Base-by-base conservation (phyloP, 23 red algal genomes). In the Gracilaria gracilis region DNA sequence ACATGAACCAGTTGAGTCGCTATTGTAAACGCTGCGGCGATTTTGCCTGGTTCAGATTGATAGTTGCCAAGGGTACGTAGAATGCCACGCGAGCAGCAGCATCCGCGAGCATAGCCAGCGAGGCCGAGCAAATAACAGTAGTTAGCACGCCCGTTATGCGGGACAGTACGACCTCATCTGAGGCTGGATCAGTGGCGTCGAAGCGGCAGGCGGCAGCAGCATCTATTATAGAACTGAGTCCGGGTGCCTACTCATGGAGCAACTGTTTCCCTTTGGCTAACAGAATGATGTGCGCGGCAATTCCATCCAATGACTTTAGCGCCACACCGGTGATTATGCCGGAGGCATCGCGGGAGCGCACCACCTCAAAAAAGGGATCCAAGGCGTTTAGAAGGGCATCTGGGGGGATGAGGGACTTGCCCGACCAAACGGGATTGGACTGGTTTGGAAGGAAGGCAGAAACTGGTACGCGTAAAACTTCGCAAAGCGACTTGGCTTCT, bases 111-210 rank as follows among this genome's bases (percentile, higher is more conserved):
- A 72, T 24, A 29, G 57, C 73, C 61, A 67, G 53, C 9, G 86
- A 59, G 35, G 29, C 55, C 14, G 57, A 85, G n/a, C 46, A 80
- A 20, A 73, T 48, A 34, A 86, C 51, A 28, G 83, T 71, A 44
- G 75, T 65, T 44, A 82, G 21, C 35, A 83, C 82, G 78, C 82
- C 29, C 31, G 76, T 81, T 23, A 94, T 92, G 31, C 96, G 83
- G 32, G 91, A 69, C 8, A 98, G 77, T 9, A 95, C 90, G 23
- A 98, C 90, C 61, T 93, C 96, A 84, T 96, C 95, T 4, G 81
- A 73, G 16, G 88, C 79, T 34, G 94, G 84, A 65, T 96, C 95
- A 42, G 87, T 86, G 0, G 89, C 81, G 35, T 92, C 87, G 39
- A 96, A 93, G 9, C 95, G 61, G 72, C 90, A 96, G 23, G 66